Evolutionary conservation across 495 filamentous ascomycete species (phyloP).

Genomic region (Lophiotrema nucula): DNA sequence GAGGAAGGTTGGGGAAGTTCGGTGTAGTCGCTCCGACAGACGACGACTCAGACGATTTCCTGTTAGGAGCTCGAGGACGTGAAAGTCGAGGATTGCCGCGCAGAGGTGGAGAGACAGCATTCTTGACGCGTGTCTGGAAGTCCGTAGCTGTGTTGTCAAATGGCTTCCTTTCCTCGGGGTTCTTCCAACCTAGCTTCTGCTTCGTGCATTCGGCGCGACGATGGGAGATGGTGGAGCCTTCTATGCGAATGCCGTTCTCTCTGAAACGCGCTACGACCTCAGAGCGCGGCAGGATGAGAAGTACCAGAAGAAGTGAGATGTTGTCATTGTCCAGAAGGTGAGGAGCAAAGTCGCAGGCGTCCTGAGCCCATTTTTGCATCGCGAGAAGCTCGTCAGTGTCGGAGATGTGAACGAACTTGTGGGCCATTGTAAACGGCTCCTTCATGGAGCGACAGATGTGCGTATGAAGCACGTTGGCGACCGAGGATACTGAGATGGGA

Average conservation of each 20-base stretch:
- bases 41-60: too few relatives aligned
- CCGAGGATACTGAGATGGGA: constrained; percentile 23
- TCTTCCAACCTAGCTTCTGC: constrained; percentile 25
- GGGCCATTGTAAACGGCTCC: constrained; percentile 17
- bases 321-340: constrained; percentile 35
- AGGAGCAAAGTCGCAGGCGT: constrained; percentile 29
- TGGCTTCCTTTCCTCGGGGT: constrained; percentile 12
- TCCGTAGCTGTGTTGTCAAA: constrained; percentile 26
- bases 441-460: constrained; percentile 29
- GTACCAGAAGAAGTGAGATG: constrained; percentile 27
- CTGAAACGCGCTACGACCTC: constrained; percentile 28
- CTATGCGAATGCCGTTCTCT: constrained; percentile 30
- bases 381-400: constrained; percentile 15
- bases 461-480: constrained; percentile 13
- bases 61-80: too few relatives aligned
- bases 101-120: constrained; percentile 18
- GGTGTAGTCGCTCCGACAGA: too few relatives aligned
- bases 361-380: constrained; percentile 19
- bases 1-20: too few relatives aligned
- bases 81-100: too few relatives aligned
- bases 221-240: constrained; percentile 33
- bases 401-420: constrained; percentile 14
- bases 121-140: constrained; percentile 27
- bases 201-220: constrained; percentile 31
- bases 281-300: constrained; percentile 29